Conservation (phyloP, 225 moss, liverwort and hornwort genomes). For the Polytrichum commune region DNA sequence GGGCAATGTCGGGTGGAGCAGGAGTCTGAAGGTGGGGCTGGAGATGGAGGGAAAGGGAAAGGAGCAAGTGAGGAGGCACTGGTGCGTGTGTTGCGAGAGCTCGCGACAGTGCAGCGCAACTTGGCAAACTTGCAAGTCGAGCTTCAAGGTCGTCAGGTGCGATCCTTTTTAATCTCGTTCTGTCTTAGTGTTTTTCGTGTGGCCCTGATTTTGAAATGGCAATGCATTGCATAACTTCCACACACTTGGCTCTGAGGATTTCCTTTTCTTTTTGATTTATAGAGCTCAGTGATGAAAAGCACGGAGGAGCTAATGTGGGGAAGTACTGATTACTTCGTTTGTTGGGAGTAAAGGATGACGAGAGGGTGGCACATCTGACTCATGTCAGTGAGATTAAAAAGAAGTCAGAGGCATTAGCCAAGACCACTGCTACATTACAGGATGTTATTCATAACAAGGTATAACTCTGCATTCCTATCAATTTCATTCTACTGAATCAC, state of each 20-base stretch:
- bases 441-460: conserved; percentile 99
- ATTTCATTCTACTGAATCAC: too few species aligned
- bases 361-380: conserved; percentile 93
- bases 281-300: too few species aligned
- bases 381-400: conserved; percentile 94
- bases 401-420: conserved; percentile 79
- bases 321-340: conserved; percentile 5
- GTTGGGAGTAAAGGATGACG: conserved; percentile 75
- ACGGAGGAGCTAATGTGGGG: too few species aligned
- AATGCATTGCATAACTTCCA: too few species aligned
- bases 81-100: conserved; percentile 78
- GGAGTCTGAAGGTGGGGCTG: conserved; percentile 57
- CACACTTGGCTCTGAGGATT: too few species aligned
- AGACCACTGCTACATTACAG: conserved; percentile 88
- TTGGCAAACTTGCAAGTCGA: conserved; percentile 89
- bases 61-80: conserved; percentile 70
- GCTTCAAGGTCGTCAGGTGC: conserved; percentile 96
- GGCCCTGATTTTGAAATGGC: too few species aligned
- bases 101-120: conserved; percentile 80
- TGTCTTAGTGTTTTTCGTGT: too few species aligned
- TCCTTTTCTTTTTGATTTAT: too few species aligned
- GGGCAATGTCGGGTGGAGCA: conserved; percentile 12
- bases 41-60: conserved; percentile 50
- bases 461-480: neutral
- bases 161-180: too few species aligned